Evolutionary conservation across 805 yeast genomes (phyloP).

Genomic region (Myxozyma monticola): DNA sequence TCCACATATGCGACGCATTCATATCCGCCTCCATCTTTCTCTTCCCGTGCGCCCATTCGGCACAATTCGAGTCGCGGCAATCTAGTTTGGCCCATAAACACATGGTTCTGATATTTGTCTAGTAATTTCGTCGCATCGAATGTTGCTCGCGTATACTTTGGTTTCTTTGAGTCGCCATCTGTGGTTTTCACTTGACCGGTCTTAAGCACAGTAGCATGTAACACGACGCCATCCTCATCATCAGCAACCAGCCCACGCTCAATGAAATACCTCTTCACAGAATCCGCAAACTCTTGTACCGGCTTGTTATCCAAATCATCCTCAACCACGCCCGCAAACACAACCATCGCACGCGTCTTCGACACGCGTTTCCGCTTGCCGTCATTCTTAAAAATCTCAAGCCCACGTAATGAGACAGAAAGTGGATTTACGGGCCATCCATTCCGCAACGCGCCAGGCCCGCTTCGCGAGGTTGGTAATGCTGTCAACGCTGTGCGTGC

Average conservation of each 20-base stretch:
- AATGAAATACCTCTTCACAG: constrained; percentile 12
- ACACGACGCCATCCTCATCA: constrained; percentile 3
- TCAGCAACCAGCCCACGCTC: constrained; percentile 3
- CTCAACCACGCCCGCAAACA: constrained; percentile 13
- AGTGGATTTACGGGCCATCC: constrained; percentile 1
- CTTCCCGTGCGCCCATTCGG: constrained; percentile 19
- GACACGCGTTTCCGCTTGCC: no score
- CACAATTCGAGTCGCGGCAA: constrained; percentile 16
- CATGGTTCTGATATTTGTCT: constrained; percentile 1
- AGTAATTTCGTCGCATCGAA: constrained; percentile 16
- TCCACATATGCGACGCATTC: constrained; percentile 12
- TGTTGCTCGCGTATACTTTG: constrained; percentile 3
- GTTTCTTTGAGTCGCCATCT: background rate
- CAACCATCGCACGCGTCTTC: constrained; percentile 18
- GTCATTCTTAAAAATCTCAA: constrained; percentile 4
- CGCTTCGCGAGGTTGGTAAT: background rate
- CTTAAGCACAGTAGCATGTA: constrained; percentile 23
- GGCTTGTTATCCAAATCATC: background rate
- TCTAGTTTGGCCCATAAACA: constrained; percentile 7
- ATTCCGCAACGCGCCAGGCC: background rate
- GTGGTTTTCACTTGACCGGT: constrained; percentile 4
- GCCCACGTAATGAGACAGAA: constrained; percentile 12
- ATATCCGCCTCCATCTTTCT: constrained; percentile 21
- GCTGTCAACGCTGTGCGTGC: constrained; percentile 5
- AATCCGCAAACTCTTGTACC: constrained; percentile 18